phyloP scores from a whole-genome alignment of 108 stramenopile species.

The Skeletonema tropicum region DNA sequence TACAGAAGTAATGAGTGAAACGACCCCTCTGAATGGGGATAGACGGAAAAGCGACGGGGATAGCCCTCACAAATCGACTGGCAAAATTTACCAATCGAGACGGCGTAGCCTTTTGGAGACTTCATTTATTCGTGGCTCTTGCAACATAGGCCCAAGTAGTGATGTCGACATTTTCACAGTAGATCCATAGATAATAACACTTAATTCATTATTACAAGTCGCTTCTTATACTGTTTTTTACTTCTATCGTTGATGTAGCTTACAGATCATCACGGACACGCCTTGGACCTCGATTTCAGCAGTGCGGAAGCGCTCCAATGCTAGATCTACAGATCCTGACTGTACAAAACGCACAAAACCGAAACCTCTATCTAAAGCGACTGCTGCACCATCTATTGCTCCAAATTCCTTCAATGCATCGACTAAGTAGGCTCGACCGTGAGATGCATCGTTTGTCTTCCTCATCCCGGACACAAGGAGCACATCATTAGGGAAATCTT shows the following conservation, averaged over 20 bases:
- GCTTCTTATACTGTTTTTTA: neutral
- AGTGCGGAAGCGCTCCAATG: slow-evolving; percentile 56
- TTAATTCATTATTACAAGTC: neutral
- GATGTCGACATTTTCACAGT: neutral
- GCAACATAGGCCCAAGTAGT: neutral
- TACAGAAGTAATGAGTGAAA: neutral
- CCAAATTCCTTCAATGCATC: slow-evolving; percentile 70
- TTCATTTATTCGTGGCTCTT: neutral
- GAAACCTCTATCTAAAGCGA: slow-evolving; percentile 75
- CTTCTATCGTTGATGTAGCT: neutral
- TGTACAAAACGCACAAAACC: slow-evolving; percentile 77
- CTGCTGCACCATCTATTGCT: slow-evolving; percentile 74
- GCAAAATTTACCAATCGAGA: neutral
- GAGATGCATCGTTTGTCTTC: slow-evolving; percentile 64
- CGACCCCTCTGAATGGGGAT: slow-evolving; percentile 12
- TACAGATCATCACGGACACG: slow-evolving; percentile 59
- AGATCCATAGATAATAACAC: neutral
- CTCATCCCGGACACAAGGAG: slow-evolving; percentile 77
- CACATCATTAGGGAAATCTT: slow-evolving; percentile 67
- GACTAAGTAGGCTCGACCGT: slow-evolving; percentile 40
- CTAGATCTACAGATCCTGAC: slow-evolving; percentile 62
- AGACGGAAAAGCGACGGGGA: slow-evolving; percentile 5
- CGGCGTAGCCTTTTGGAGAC: neutral
- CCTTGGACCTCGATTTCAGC: slow-evolving; percentile 85
- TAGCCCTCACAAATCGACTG: neutral